These are phyloP conservation scores for Chytriomyces hyalinus DNA, from an alignment of 192 early-diverging fungal species.

Conservation along the genomic window DNA sequence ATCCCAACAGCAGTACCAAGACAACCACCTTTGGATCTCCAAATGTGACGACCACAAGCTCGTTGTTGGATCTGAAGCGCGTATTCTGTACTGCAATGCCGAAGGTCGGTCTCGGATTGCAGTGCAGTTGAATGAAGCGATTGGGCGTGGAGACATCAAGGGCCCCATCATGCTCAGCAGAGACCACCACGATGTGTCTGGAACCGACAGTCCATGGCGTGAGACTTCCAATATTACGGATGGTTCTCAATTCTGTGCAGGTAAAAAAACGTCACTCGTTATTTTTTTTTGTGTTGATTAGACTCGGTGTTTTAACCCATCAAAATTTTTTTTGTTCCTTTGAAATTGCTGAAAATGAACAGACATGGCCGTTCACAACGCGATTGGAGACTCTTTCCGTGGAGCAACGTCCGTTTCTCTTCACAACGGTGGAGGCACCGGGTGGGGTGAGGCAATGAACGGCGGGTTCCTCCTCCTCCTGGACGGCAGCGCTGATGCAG, in stretches of 20 bases:
- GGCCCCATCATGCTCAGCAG: slow-evolving; percentile 32
- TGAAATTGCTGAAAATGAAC: background rate
- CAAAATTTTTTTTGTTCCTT: background rate
- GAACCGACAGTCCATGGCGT: slow-evolving; percentile 30
- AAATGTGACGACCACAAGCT: slow-evolving; percentile 36
- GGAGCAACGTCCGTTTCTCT: slow-evolving; percentile 32
- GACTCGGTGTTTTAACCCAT: background rate
- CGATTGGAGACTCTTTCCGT: slow-evolving; percentile 37
- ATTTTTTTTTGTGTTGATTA: too few relatives aligned
- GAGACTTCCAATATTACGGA: slow-evolving; percentile 23
- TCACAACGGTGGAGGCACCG: slow-evolving; percentile 36
- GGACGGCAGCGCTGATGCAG: slow-evolving; percentile 22
- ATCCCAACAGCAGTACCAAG: slow-evolving; percentile 30
- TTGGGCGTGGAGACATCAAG: slow-evolving; percentile 18
- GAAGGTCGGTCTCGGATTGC: slow-evolving; percentile 30
- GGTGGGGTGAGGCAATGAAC: slow-evolving; percentile 39
- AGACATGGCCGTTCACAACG: slow-evolving; percentile 38
- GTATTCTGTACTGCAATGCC: slow-evolving; percentile 36
- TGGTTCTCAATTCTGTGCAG: slow-evolving; percentile 23
- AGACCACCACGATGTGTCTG: slow-evolving; percentile 39
- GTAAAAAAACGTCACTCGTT: too few relatives aligned
- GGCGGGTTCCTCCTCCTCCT: slow-evolving; percentile 36
- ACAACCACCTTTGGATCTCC: slow-evolving; percentile 35
- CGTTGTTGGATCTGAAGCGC: slow-evolving; percentile 35
- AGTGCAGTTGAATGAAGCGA: slow-evolving; percentile 25